phyloP scores from a whole-genome alignment of 169 alveolate genomes.

The Blepharisma undulans region DNA sequence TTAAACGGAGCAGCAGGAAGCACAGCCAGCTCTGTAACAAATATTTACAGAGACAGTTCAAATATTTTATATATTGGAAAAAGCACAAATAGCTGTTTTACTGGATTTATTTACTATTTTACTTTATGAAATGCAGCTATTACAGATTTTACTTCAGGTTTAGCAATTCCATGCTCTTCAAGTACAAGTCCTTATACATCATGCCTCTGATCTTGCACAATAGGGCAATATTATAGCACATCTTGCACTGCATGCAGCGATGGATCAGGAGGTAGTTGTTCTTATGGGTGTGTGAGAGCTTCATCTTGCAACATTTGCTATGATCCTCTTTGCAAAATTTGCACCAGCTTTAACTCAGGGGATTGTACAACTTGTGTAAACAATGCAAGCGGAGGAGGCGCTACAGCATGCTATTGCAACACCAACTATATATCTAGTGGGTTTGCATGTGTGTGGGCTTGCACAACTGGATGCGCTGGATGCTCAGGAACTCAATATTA shows the following conservation, averaged over 20 bases:
- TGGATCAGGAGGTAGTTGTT: background rate
- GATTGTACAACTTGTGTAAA: background rate
- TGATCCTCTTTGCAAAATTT: background rate
- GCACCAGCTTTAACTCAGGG: background rate
- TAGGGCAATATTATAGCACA: background rate
- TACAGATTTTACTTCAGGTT: background rate
- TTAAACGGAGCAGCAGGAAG: background rate
- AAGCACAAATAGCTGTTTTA: background rate
- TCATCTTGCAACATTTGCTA: constrained; percentile 14
- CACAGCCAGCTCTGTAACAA: background rate
- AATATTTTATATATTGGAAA: background rate
- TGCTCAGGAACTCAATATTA: background rate
- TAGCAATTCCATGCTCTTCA: background rate
- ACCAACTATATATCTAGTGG: background rate
- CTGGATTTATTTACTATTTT: background rate
- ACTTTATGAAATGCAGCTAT: background rate
- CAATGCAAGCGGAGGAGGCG: background rate
- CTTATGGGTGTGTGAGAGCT: background rate
- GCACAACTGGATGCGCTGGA: background rate
- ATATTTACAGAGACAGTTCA: background rate
- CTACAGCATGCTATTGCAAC: background rate
- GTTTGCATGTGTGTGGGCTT: background rate
- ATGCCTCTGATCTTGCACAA: background rate
- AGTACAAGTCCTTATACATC: background rate
- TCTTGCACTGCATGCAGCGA: background rate